These are phyloP conservation scores for Saccharomyces jurei DNA, from an alignment of 805 yeast genomes.

Conservation along the genomic window DNA sequence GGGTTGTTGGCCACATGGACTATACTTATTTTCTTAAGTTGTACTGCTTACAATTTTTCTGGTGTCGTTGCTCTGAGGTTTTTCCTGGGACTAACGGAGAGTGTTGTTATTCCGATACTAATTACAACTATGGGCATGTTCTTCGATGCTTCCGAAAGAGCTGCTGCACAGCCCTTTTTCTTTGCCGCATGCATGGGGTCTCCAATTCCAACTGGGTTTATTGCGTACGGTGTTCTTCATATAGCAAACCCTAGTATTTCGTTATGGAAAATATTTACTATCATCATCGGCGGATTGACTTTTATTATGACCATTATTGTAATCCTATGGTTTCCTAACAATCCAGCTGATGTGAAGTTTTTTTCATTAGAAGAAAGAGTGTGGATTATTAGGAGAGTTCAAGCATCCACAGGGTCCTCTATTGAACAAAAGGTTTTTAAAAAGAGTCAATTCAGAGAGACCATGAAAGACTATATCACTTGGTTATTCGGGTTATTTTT, in stretches of 20 bases:
- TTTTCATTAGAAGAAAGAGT: conserved; percentile 43
- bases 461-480: conserved; percentile 41
- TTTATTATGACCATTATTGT: conserved; percentile 32
- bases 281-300: conserved; percentile 50
- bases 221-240: conserved; percentile 35
- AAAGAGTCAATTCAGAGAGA: conserved; percentile 42
- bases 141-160: conserved; percentile 40
- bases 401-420: conserved; percentile 33
- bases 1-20: conserved; percentile 38
- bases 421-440: conserved; percentile 43
- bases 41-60: conserved; percentile 37
- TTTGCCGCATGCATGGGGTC: conserved; percentile 44
- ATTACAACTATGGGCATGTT: conserved; percentile 45
- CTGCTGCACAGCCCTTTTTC: conserved; percentile 46
- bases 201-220: conserved; percentile 46
- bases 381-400: conserved; percentile 41
- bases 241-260: conserved; percentile 18
- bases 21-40: conserved; percentile 37
- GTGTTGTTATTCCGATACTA: conserved; percentile 37
- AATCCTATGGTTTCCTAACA: conserved; percentile 42
- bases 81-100: conserved; percentile 44
- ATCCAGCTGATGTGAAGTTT: conserved; percentile 46
- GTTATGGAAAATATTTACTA: conserved; percentile 48
- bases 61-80: conserved; percentile 43
- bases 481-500: conserved; percentile 37